These are phyloP conservation scores for Tylopilus sp. DNA, from an alignment of 1,284 basidiomycete species.

Conservation along the genomic window DNA sequence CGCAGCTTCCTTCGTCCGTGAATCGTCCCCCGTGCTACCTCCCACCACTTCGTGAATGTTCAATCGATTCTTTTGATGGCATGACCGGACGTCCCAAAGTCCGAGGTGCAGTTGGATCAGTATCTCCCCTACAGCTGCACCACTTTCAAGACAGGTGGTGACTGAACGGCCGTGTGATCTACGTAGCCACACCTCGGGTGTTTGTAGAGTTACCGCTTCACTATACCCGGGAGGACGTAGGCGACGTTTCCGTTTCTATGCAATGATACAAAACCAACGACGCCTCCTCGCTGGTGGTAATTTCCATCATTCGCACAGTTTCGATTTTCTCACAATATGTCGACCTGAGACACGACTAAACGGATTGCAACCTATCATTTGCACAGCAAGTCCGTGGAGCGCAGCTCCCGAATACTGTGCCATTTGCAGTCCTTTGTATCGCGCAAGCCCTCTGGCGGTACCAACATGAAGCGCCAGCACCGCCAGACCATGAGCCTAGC, in stretches of 20 bases:
- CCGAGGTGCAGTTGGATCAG: background rate
- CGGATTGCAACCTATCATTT: background rate
- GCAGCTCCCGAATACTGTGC: background rate
- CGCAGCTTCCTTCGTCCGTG: background rate
- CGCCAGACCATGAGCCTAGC: too few species aligned
- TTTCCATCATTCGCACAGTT: background rate
- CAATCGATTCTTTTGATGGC: background rate
- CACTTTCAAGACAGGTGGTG: background rate
- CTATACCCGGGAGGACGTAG: background rate
- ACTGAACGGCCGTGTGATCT: background rate
- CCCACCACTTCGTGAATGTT: slow-evolving; percentile 2
- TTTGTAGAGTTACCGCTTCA: background rate
- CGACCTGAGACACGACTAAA: background rate
- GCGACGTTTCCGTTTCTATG: slow-evolving; percentile 1
- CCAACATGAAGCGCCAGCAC: too few species aligned
- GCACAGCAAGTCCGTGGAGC: background rate
- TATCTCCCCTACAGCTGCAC: background rate
- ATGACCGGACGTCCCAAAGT: background rate
- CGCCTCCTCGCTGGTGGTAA: background rate
- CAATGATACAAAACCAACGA: background rate
- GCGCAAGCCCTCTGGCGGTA: background rate
- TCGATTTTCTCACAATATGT: background rate
- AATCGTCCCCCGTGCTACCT: background rate
- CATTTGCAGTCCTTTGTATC: background rate
- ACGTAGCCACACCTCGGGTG: background rate